phyloP scores from a whole-genome alignment of 2,329 filamentous ascomycete species.

The Ploettnerulaceae sp. region DNA sequence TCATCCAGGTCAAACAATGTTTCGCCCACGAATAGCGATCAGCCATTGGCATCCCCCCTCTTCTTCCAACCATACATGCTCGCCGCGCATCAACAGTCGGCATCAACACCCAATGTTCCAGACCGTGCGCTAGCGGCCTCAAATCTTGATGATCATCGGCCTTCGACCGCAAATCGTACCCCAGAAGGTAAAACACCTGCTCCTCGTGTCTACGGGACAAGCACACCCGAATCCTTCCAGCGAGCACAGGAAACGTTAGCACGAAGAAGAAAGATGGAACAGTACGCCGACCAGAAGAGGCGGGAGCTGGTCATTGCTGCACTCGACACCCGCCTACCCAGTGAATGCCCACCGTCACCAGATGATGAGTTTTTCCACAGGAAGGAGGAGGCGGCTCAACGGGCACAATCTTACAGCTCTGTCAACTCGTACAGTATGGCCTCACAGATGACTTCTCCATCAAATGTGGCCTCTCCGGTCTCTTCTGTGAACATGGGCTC shows the following conservation, averaged over 20 bases:
- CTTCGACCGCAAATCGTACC: slow-evolving; percentile 44
- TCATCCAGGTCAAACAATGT: slow-evolving; percentile 22
- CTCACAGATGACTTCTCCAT: slow-evolving; percentile 32
- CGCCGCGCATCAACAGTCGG: slow-evolving; percentile 25
- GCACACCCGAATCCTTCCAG: slow-evolving; percentile 39
- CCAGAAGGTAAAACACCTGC: slow-evolving; percentile 37
- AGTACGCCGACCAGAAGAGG: slow-evolving; percentile 34
- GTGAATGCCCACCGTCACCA: slow-evolving; percentile 43
- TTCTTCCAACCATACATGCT: slow-evolving; percentile 31
- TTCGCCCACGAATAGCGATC: slow-evolving; percentile 22
- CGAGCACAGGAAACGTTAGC: slow-evolving; percentile 34
- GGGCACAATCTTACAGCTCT: slow-evolving; percentile 31
- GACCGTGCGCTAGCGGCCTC: slow-evolving; percentile 27
- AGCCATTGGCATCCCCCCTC: slow-evolving; percentile 27
- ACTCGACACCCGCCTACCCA: slow-evolving; percentile 27
- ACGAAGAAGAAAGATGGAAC: slow-evolving; percentile 34
- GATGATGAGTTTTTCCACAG: slow-evolving; percentile 38
- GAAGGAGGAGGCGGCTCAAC: slow-evolving; percentile 22
- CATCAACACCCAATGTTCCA: slow-evolving; percentile 27
- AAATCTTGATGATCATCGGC: slow-evolving; percentile 41
- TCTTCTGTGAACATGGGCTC: slow-evolving; percentile 46
- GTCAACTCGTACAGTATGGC: slow-evolving; percentile 39
- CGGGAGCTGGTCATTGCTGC: slow-evolving; percentile 22
- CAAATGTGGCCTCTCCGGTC: slow-evolving; percentile 29
- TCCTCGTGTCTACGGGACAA: slow-evolving; percentile 36